Base-by-base conservation (phyloP, 108 stramenopile species). In the Nitzschia sp. region DNA sequence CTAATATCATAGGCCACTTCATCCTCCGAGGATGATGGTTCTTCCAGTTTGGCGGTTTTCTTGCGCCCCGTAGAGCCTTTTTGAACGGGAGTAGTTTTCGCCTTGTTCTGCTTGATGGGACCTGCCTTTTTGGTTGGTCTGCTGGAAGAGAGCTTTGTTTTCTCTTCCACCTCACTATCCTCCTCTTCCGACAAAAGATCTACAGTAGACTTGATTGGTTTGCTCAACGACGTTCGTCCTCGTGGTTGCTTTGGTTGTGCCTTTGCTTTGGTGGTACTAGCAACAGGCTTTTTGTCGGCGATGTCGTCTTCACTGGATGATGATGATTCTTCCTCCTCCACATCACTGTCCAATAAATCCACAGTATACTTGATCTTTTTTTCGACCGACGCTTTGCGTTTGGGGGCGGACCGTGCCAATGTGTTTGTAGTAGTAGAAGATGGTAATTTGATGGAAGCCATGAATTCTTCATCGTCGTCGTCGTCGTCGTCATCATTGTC, bases 351-450 rank as follows among this genome's bases (percentile, higher is more conserved):
- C 48, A 54, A 48, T 0, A 59, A 25, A 21, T 66, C 58, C 26
- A 46, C 65, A 1, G 47, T 35, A 46, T 67, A 74, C 30, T 59
- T 36, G 59, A 70, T 59, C 31, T 64, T 80, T 51, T 68, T 83
- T n/a, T n/a, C n/a, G 11, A 68, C 2, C 47, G 71, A 75, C 27
- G 64, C 54, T 54, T 78, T 82, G 33, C 82, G 59, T 26, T 64
- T 83, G 46, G 80, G 82, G 27, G 71, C 42, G 13, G 45, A 51
- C 19, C 71, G 71, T 33, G 23, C 62, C 55, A 64, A 64, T 15
- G 28, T 54, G 17, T n/a, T 32, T 18, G 18, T 49, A 36, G 19
- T 27, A n/a, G n/a, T n/a, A n/a, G n/a, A n/a, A 15, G 29, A 26
- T 13, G 47, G 15, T 1, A 24, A 15, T 60, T 59, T 19, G 2